Evolutionary conservation across 2,329 filamentous ascomycete species (phyloP).

Genomic region (Rutstroemia sp.): DNA sequence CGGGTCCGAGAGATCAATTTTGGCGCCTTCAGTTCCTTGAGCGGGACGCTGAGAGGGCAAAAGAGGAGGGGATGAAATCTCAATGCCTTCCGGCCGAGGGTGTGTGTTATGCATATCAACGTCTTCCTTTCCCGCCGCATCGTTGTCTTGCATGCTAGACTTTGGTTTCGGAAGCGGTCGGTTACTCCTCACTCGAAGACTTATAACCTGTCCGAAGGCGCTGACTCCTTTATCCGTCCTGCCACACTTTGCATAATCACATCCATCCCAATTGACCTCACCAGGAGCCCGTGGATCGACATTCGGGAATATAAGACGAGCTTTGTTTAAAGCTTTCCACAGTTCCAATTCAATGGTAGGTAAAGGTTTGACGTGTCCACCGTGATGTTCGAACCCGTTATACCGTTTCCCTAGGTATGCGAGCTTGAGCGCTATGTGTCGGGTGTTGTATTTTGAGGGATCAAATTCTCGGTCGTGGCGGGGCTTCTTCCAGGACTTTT

Average conservation of each 20-base stretch:
- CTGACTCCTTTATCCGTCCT: constrained; percentile 90
- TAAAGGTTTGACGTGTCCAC: constrained; percentile 56
- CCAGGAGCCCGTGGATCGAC: constrained; percentile 37
- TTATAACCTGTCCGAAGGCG: constrained; percentile 93
- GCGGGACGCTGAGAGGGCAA: constrained; percentile 10
- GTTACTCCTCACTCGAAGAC: constrained; percentile 73
- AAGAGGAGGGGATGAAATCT: constrained; percentile 23
- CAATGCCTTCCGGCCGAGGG: constrained; percentile 19
- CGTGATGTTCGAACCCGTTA: constrained; percentile 86
- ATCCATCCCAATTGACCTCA: constrained; percentile 70
- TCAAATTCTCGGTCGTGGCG: constrained; percentile 45
- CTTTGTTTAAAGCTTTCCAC: constrained; percentile 82
- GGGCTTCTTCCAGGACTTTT: constrained; percentile 33
- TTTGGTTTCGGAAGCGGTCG: constrained; percentile 45
- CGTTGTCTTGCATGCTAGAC: constrained; percentile 7
- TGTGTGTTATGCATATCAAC: constrained; percentile 16
- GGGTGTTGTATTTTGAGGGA: constrained; percentile 70
- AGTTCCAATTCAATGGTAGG: constrained; percentile 89
- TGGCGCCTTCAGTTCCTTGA: neutral
- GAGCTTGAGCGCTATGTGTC: constrained; percentile 84
- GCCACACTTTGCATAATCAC: constrained; percentile 91
- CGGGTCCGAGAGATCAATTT: constrained; percentile 11
- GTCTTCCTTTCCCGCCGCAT: constrained; percentile 8
- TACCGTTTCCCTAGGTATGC: constrained; percentile 89
- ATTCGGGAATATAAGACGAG: constrained; percentile 69